These are phyloP conservation scores for Colletotrichum paranaense DNA, from an alignment of 2,329 filamentous ascomycete species.

Conservation along the genomic window DNA sequence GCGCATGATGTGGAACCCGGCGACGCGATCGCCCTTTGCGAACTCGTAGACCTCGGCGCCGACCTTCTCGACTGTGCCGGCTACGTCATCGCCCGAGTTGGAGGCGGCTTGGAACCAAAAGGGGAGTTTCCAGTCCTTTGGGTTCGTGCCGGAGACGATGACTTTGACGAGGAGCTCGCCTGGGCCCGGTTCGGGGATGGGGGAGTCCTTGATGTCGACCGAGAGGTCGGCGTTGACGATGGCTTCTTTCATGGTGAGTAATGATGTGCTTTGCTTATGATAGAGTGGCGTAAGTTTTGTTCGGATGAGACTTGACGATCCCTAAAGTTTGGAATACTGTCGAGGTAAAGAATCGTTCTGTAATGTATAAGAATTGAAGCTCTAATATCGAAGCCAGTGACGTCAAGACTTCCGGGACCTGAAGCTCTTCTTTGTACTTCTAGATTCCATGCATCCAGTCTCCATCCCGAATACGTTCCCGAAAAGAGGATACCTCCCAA, in stretches of 20 bases:
- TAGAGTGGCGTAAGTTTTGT: background rate
- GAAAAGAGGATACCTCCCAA: background rate
- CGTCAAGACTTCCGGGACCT: constrained; percentile 20
- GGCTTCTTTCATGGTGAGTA: constrained; percentile 32
- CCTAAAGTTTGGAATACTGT: fast-evolving
- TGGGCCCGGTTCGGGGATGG: constrained; percentile 35
- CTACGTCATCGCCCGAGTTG: constrained; percentile 42
- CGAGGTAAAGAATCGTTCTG: background rate
- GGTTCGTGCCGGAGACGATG: constrained; percentile 39
- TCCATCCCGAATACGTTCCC: background rate
- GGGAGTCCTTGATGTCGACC: constrained; percentile 30
- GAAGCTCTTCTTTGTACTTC: constrained; percentile 8
- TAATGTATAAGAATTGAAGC: background rate
- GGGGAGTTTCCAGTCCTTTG: constrained; percentile 44
- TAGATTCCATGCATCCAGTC: background rate
- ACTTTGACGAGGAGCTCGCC: constrained; percentile 40
- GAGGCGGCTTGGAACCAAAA: background rate
- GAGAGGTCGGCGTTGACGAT: constrained; percentile 26
- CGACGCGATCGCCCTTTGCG: constrained; percentile 56
- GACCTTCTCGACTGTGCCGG: constrained; percentile 38
- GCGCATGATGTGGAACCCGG: constrained; percentile 63
- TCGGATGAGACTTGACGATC: background rate
- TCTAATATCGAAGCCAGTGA: background rate
- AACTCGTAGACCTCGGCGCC: constrained; percentile 37
- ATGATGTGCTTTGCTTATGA: too few species aligned